These are phyloP conservation scores for Skeletonema tropicum DNA, from an alignment of 108 stramenopile genomes.

Conservation along the genomic window DNA sequence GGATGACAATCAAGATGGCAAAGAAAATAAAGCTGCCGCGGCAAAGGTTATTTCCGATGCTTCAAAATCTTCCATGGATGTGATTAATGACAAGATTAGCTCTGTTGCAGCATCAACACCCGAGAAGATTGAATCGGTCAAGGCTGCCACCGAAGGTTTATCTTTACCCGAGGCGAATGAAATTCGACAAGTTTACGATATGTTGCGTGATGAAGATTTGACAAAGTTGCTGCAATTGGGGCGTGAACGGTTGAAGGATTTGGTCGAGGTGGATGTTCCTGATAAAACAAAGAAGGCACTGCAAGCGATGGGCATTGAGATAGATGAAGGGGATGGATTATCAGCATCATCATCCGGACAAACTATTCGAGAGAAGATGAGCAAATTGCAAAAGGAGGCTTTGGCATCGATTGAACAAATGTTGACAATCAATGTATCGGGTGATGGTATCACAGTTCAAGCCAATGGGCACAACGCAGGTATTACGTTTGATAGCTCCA, in stretches of 20 bases:
- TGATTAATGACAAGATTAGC: conserved; percentile 9
- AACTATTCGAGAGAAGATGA: conserved; percentile 37
- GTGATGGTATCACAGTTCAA: conserved; percentile 19
- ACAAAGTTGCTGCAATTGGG: conserved; percentile 70
- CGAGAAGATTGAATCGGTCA: conserved; percentile 6
- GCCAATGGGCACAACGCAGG: conserved; percentile 3
- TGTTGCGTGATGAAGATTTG: conserved; percentile 86
- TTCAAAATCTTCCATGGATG: conserved; percentile 22
- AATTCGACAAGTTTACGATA: conserved; percentile 65
- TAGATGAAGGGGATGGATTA: conserved; percentile 35
- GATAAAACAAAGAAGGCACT: conserved; percentile 61
- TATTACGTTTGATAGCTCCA: conserved; percentile 24
- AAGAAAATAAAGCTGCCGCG: neutral
- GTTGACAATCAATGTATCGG: conserved; percentile 17
- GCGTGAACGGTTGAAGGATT: conserved; percentile 62
- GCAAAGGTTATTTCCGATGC: conserved; percentile 25
- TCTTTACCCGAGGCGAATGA: conserved; percentile 50
- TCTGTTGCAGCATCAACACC: neutral
- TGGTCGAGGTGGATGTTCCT: conserved; percentile 70
- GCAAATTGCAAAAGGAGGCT: conserved; percentile 68
- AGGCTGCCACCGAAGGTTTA: conserved; percentile 11
- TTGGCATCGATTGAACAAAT: conserved; percentile 42
- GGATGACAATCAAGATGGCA: conserved; percentile 1
- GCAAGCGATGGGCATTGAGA: conserved; percentile 62
- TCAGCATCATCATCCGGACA: conserved; percentile 1